Conservation (phyloP, 2,329 filamentous ascomycete genomes). For the Fusarium siculi region DNA sequence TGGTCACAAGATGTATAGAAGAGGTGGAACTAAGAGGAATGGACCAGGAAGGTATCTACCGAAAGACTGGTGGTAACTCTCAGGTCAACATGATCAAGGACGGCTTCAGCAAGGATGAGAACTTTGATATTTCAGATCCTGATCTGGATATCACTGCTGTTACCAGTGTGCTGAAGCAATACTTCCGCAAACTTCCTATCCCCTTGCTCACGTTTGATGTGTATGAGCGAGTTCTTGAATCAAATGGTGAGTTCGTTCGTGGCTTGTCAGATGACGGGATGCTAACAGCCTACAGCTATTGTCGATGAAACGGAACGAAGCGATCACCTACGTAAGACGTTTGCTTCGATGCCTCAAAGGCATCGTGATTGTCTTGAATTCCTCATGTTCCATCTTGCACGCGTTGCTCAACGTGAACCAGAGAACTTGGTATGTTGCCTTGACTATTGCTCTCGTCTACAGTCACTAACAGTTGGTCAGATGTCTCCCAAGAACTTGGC, state of each 20-base stretch:
- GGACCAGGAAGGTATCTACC: conserved; percentile 97
- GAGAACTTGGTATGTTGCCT: conserved; percentile 78
- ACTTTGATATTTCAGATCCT: conserved; percentile 93
- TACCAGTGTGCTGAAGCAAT: conserved; percentile 95
- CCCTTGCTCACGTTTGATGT: conserved; percentile 92
- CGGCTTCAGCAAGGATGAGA: conserved; percentile 86
- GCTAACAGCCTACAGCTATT: conserved; percentile 62
- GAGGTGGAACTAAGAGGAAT: conserved; percentile 96
- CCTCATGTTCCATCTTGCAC: conserved; percentile 89
- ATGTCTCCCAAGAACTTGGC: conserved; percentile 98
- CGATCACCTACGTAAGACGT: conserved; percentile 75
- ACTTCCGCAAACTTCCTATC: conserved; percentile 91
- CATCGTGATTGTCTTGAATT: conserved; percentile 94
- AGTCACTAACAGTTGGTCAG: conserved; percentile 52
- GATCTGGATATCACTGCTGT: conserved; percentile 96
- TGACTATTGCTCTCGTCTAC: neutral
- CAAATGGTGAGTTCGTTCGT: conserved; percentile 67
- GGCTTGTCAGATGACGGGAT: neutral
- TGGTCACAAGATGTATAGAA: conserved; percentile 93
- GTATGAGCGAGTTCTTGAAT: conserved; percentile 89
- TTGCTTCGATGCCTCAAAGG: conserved; percentile 81
- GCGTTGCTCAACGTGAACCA: conserved; percentile 82
- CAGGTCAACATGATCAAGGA: conserved; percentile 91
- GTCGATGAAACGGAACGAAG: conserved; percentile 74
- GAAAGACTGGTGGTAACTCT: conserved; percentile 93